phyloP scores from a whole-genome alignment of 2,329 filamentous ascomycete genomes.

The Grosmannia huntii region DNA sequence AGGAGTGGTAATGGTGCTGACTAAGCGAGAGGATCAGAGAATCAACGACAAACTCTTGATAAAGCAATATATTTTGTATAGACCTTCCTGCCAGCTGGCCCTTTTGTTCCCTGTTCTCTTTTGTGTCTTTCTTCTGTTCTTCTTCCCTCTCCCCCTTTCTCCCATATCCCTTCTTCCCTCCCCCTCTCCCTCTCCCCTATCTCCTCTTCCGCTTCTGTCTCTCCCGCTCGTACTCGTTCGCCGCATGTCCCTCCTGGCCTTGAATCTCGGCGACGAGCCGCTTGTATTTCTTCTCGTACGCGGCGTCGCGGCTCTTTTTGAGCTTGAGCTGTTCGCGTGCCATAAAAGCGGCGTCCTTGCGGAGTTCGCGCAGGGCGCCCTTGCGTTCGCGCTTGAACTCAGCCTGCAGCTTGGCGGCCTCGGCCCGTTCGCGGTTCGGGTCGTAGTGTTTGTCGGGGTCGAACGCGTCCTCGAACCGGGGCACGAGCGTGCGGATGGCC shows the following conservation, averaged over 20 bases:
- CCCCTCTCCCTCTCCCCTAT: background rate
- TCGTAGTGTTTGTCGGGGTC: slow-evolving; percentile 97
- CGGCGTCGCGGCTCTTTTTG: slow-evolving; percentile 87
- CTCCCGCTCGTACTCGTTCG: slow-evolving; percentile 82
- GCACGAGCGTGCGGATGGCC: slow-evolving; percentile 75
- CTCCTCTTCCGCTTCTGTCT: slow-evolving; percentile 53
- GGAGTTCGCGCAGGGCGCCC: slow-evolving; percentile 82
- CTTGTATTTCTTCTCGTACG: slow-evolving; percentile 95
- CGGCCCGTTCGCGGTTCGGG: slow-evolving; percentile 77
- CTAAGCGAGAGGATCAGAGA: too few relatives aligned
- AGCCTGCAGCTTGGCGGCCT: slow-evolving; percentile 68
- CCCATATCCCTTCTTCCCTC: background rate
- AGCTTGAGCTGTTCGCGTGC: slow-evolving; percentile 77
- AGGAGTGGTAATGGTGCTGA: too few relatives aligned
- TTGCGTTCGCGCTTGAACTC: slow-evolving; percentile 95
- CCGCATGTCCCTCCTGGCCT: slow-evolving; percentile 75
- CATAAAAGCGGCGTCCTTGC: slow-evolving; percentile 92
- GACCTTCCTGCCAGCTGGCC: too few relatives aligned
- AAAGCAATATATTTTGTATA: too few relatives aligned
- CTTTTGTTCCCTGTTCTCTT: background rate
- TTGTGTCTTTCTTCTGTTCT: background rate
- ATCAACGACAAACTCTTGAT: too few relatives aligned
- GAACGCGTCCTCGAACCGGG: slow-evolving; percentile 93
- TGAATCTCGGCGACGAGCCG: slow-evolving; percentile 89
- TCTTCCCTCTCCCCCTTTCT: background rate